Conservation (phyloP, 495 filamentous ascomycete genomes). For the Jackrogersella minutella region DNA sequence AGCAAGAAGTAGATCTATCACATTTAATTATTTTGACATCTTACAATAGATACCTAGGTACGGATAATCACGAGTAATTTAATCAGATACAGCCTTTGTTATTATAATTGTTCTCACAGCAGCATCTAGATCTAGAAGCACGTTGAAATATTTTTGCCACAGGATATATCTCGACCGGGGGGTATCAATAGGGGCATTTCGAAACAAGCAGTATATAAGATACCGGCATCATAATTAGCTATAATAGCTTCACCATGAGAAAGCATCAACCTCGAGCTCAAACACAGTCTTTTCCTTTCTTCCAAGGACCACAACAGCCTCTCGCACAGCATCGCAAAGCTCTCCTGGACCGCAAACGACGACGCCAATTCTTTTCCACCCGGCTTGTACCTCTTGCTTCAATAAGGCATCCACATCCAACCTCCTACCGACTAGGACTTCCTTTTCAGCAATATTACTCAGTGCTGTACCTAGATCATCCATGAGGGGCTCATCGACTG, state of each 20-base stretch:
- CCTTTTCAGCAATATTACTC: conserved; percentile 36
- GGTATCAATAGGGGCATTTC: neutral
- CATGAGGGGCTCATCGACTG: conserved; percentile 25
- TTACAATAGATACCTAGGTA: neutral
- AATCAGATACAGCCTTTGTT: neutral
- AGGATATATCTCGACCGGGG: neutral
- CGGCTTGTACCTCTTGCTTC: conserved; percentile 37
- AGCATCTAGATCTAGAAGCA: neutral
- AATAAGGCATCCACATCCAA: conserved; percentile 42
- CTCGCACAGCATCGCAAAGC: conserved; percentile 24
- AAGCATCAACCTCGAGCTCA: conserved; percentile 28
- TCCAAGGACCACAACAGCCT: conserved; percentile 7
- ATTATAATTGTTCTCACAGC: neutral
- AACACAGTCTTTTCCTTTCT: conserved; percentile 17
- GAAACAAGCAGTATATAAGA: neutral
- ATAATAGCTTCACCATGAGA: conserved; percentile 19
- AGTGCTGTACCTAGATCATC: conserved; percentile 39
- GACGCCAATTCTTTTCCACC: conserved; percentile 47
- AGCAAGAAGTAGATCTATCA: neutral
- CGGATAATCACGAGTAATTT: neutral
- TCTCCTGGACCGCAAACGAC: conserved; percentile 48
- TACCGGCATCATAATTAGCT: neutral
- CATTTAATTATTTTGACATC: neutral
- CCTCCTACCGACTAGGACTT: conserved; percentile 44
- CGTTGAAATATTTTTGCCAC: neutral